Evolutionary conservation across 768 basidiomycete species (phyloP), one percentile per base, ranked within the genome.

Genomic region (Hericium coralloides): DNA sequence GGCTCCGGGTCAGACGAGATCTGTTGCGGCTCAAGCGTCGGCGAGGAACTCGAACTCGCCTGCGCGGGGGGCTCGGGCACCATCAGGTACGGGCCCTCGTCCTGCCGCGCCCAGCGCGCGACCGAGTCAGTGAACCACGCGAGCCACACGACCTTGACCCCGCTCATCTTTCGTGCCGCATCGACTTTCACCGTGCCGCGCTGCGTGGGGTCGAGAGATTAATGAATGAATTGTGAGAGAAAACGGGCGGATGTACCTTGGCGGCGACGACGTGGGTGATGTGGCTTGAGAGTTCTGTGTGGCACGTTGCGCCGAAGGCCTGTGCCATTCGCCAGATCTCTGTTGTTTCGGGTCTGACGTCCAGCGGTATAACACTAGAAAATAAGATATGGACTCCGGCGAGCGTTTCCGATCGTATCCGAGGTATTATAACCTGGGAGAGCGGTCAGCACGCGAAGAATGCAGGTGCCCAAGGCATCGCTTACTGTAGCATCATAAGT

Each of bases 331-430:
- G 78, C 92, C 92, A 95, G 52, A 92, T 82, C 64, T 93, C 92
- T 52, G 81, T 89, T 50, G 77, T 76, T 68, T 93, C 86, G 38
- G 92, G 88, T 56, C 73, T 76, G 3, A 83, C 85, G 64, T 92
- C 87, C n/a, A 95, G 79, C 4, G 95, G 94, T 56, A 98, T 94
- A 41, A 99, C 84, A 56, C 94, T 92, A 1, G 95, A 98, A 71
- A 99, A 98, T 38, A 95, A 76, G 36, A 99, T 80, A 65, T 89
- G 83, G 26, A 86, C 79, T 26, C 88, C 90, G 38, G 79, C 77
- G n/a, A 98, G 77, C 0, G 91, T 87, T 63, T 82, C 79, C 22
- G 75, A 67, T 54, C 95, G 87, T 69, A 95, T 78, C 55, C 76
- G 74, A 14, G 92, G 91, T 53, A 98, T 95, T 61, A 99, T 97